Evolutionary conservation across 306 rosid species (phyloP), one percentile per base, ranked within the genome.

Genomic region (Adenanthera pavonina): DNA sequence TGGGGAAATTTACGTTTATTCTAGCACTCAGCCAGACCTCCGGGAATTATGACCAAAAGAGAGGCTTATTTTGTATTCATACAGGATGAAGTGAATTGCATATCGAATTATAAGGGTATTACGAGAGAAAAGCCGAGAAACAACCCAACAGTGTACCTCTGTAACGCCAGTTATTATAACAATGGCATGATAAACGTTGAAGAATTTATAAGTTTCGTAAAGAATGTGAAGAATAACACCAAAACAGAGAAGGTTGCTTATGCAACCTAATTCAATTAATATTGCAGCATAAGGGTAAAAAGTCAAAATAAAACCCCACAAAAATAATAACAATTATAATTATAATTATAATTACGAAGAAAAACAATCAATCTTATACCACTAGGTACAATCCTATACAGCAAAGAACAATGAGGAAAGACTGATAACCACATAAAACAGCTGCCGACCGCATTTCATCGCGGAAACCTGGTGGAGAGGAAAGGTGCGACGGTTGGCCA

Each of bases 311-410:
- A 85, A 81, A 81, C 87, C 87, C 92, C 88, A 80, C 61, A 73
- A 84, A 80, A 80, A 86, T 25, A 25, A 87, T 38, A 38, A 38
- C 5, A 25, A 60, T 3, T 20, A 60, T 10, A 10, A 68, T 17
- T 72, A 72, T 59, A 1, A 60, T 19, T 60, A 79, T 76, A 83
- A 82, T 62, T 65, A 85, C 16, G 82, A 85, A 46, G 74, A 40
- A 78, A 88, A 88, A 65, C 34, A 49, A 86, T 51, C 81, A 77
- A 91, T 82, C 79, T 88, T 94, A 88, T 92, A 92, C 88, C 86
- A 80, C 62, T 89, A 96, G 36, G 87, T 85, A 91, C 93, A 92
- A 81, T 86, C 79, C 96, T 92, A 91, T 91, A 92, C 94, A 93
- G 78, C 88, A 87, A 67, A 89, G 64, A 84, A 86, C 74, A 46